Base-by-base conservation (phyloP, 1,284 basidiomycete species). In the Microbotryum silenes-acaulis region DNA sequence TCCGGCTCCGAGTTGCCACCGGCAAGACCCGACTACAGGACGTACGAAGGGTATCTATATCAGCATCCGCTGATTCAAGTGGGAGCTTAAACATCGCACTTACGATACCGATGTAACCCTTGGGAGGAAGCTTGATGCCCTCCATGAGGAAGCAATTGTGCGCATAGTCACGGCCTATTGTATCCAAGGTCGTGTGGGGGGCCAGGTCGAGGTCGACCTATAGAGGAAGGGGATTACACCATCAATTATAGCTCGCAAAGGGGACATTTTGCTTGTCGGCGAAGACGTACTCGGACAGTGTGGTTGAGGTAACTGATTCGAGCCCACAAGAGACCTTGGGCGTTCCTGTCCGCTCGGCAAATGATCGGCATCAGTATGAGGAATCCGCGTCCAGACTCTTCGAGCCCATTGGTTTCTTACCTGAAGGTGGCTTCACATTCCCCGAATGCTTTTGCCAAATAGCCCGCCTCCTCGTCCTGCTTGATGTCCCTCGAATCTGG, bases 131-230 rank as follows among this genome's bases (percentile, higher is more conserved):
- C 20, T 54, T 64, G 42, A 74, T 60, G 29, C 66, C 67, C 14
- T 63, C 51, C 25, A 73, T 63, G 14, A 57, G 64, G 60, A 74
- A 72, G 63, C 73, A 74, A 61, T 73, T 70, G 63, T 73, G 72
- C 12, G 61, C 62, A 54, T 73, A 74, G 54, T 72, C 64, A 9
- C 73, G 61, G 6, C 70, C 70, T 3, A 68, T 65, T 18, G 69
- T 69, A 20, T 68, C 54, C 6, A 74, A 67, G 1, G 73, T 71
- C 21, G 71, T 72, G 55, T 74, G 73, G 20, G 73, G 71, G 23
- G 67, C 56, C 45, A 74, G 51, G 57, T 74, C 73, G 27, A 74
- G 64, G 48, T 73, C 69, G 50, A 73, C 69, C 69, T 72, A 64
- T 5, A 16, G 2, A 44, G 20, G 18, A 29, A 37, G 23, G 42